phyloP scores from a whole-genome alignment of 768 basidiomycete genomes.

The Tephrocybe sp. region DNA sequence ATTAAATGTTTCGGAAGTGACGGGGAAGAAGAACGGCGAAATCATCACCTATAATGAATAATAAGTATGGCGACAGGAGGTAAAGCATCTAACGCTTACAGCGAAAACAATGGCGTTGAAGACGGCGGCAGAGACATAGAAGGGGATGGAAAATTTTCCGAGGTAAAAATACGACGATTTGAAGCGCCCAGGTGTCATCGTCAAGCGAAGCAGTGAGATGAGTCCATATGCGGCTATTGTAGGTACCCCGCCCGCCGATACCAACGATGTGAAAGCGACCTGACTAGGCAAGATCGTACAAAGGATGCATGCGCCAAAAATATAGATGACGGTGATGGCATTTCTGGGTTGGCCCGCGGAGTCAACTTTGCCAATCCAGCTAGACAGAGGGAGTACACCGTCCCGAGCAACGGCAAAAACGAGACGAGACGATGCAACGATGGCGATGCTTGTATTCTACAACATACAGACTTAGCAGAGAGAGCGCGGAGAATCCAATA shows the following conservation, averaged over 20 bases:
- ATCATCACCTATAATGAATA: slow-evolving; percentile 59
- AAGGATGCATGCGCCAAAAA: slow-evolving; percentile 73
- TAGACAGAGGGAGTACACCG: slow-evolving; percentile 81
- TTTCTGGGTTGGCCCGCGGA: slow-evolving; percentile 72
- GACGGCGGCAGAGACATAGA: slow-evolving; percentile 64
- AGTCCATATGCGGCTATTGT: slow-evolving; percentile 89
- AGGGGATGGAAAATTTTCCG: slow-evolving; percentile 62
- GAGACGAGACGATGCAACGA: slow-evolving; percentile 86
- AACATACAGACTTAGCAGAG: not conserved
- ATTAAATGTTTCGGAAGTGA: slow-evolving; percentile 76
- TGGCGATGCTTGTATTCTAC: slow-evolving; percentile 83
- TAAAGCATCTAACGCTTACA: slow-evolving; percentile 40
- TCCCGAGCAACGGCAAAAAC: slow-evolving; percentile 95
- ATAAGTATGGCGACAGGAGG: slow-evolving; percentile 1
- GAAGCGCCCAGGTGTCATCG: slow-evolving; percentile 78
- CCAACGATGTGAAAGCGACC: slow-evolving; percentile 89
- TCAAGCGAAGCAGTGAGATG: slow-evolving; percentile 73
- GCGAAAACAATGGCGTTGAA: slow-evolving; percentile 79
- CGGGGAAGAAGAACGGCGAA: slow-evolving; percentile 89
- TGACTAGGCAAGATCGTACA: slow-evolving; percentile 88
- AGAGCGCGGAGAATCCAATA: not conserved
- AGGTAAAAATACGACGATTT: slow-evolving; percentile 71
- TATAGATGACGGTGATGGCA: slow-evolving; percentile 84
- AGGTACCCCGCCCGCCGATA: slow-evolving; percentile 84
- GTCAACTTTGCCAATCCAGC: slow-evolving; percentile 82